Percentiles rank a stretch among this genome's conserved stretches.
These are phyloP conservation scores for Leersia perrieri DNA, from an alignment of 176 grass and related monocot species.

Conservation along the genomic window DNA sequence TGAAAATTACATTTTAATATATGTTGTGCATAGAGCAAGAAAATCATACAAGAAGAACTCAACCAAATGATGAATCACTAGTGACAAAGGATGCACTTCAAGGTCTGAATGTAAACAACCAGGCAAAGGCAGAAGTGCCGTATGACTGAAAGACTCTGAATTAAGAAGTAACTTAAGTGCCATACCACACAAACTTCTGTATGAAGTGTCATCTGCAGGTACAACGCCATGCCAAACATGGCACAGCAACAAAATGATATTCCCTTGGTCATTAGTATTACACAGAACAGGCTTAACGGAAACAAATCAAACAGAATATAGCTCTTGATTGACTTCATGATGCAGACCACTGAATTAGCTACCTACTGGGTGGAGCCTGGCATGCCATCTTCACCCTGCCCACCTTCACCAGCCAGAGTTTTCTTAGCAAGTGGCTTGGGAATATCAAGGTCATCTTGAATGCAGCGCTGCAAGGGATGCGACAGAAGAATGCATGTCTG, in stretches of 20 bases:
- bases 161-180: background rate
- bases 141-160: background rate
- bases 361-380: conserved; percentile 45
- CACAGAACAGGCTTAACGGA: conserved; percentile 7
- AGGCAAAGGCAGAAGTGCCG: background rate
- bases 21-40: background rate
- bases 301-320: background rate
- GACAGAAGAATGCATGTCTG: conserved; percentile 72
- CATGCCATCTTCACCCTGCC: conserved; percentile 37
- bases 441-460: conserved; percentile 89
- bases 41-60: background rate
- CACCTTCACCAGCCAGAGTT: conserved; percentile 31
- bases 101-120: background rate
- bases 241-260: background rate
- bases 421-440: conserved; percentile 68
- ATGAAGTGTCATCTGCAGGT: conserved; percentile 3
- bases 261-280: conserved; percentile 23
- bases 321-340: conserved; percentile 20
- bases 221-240: conserved; percentile 12
- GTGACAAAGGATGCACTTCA: background rate
- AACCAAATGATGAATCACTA: background rate
- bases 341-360: conserved; percentile 31
- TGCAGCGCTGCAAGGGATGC: conserved; percentile 72
- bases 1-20: background rate
- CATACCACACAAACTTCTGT: background rate